phyloP scores from a whole-genome alignment of 768 basidiomycete genomes.

The Cystofilobasidium bisporidii region DNA sequence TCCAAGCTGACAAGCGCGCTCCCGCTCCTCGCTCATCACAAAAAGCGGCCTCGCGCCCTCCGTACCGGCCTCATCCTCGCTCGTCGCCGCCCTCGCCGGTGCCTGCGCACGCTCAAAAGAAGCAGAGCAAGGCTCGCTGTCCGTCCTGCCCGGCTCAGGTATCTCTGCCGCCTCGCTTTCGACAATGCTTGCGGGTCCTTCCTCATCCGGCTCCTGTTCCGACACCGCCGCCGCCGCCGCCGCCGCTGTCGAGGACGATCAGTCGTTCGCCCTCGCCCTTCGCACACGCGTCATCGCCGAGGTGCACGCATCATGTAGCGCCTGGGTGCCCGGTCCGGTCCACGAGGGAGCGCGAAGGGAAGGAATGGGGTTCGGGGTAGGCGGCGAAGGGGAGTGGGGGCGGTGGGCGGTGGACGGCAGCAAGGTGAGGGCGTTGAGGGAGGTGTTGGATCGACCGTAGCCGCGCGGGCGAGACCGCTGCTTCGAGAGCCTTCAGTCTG shows the following conservation, averaged over 20 bases:
- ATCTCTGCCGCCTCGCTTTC: slow-evolving; percentile 53
- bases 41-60: background rate
- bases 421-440: slow-evolving; percentile 41
- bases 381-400: slow-evolving; percentile 56
- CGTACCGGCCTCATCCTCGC: background rate
- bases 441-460: too few species aligned
- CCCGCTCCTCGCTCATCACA: slow-evolving; percentile 2
- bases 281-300: slow-evolving; percentile 54
- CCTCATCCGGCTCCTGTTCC: too few species aligned
- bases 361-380: slow-evolving; percentile 52
- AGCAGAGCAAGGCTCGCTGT: slow-evolving; percentile 21
- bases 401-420: slow-evolving; percentile 57
- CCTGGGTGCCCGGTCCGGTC: slow-evolving; percentile 54
- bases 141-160: slow-evolving; percentile 65
- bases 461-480: too few species aligned
- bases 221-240: background rate
- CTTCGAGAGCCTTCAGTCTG: too few species aligned
- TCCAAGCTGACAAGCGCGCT: too few species aligned
- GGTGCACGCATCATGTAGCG: slow-evolving; percentile 64
- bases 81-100: background rate
- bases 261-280: slow-evolving; percentile 47
- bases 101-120: background rate
- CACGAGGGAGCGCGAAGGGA: slow-evolving; percentile 42
- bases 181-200: slow-evolving; percentile 27
- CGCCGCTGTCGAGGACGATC: too few species aligned